Conservation (phyloP, 345 rosid species). For the Acer yangbiense region DNA sequence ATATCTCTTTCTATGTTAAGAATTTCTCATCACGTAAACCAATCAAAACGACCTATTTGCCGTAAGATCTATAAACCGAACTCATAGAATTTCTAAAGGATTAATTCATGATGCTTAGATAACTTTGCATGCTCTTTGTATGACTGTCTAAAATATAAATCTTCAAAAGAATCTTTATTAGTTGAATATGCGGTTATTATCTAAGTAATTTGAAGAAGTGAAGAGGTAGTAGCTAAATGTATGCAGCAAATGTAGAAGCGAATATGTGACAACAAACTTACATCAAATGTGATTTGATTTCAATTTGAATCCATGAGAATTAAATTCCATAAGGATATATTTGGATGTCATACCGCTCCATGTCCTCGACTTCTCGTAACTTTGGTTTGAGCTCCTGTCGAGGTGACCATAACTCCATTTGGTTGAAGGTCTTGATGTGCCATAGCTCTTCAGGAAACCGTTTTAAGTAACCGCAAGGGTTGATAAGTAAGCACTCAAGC, state of each 20-base stretch:
- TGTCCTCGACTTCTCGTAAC: background rate
- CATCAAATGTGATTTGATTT: background rate
- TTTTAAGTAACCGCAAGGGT: conserved; percentile 5
- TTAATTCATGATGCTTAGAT: too few species aligned
- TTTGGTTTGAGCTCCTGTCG: background rate
- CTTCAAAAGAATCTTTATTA: too few species aligned
- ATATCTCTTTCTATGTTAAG: too few species aligned
- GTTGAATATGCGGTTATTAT: too few species aligned
- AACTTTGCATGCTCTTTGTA: too few species aligned
- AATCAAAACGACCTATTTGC: too few species aligned
- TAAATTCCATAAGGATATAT: conserved; percentile 1
- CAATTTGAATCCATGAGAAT: background rate
- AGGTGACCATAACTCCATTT: background rate
- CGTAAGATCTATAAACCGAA: too few species aligned
- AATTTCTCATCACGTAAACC: too few species aligned
- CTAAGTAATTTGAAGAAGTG: background rate
- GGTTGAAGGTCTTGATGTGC: background rate
- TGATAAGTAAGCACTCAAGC: background rate
- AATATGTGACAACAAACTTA: too few species aligned
- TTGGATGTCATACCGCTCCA: conserved; percentile 1
- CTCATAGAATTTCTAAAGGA: too few species aligned
- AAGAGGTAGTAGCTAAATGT: background rate
- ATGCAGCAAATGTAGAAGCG: background rate
- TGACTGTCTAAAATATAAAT: too few species aligned
- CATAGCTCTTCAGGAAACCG: background rate